A percentile compares a stretch with the other conserved stretches of the same genome.
Evolutionary conservation across 371 early-diverging fungal species (phyloP).

Genomic region (Apophysomyces ossiformis): DNA sequence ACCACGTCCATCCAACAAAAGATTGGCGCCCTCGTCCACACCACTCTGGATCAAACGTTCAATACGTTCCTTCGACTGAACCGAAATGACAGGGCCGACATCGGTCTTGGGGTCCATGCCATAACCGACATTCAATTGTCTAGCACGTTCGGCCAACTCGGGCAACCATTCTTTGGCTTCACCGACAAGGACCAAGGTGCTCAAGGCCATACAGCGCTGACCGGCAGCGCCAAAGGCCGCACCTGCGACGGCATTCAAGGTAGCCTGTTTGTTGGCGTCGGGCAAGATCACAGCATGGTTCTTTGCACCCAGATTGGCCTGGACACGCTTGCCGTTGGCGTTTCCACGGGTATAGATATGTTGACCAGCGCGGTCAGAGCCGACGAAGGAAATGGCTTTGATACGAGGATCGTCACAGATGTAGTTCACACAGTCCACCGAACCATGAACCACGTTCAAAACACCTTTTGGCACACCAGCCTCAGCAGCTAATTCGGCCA

Average conservation of each 20-base stretch:
- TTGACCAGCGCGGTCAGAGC: slow-evolving; percentile 82
- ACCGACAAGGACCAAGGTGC: slow-evolving; percentile 92
- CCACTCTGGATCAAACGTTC: slow-evolving; percentile 84
- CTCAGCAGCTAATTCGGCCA: slow-evolving; percentile 88
- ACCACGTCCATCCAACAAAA: slow-evolving; percentile 92
- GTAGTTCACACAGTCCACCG: slow-evolving; percentile 89
- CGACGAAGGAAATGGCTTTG: slow-evolving; percentile 96
- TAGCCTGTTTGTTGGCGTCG: slow-evolving; percentile 90
- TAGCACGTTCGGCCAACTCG: slow-evolving; percentile 89
- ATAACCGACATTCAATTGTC: slow-evolving; percentile 81
- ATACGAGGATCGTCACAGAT: slow-evolving; percentile 87
- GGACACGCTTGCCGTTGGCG: slow-evolving; percentile 94
- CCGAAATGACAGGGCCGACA: slow-evolving; percentile 91
- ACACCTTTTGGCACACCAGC: slow-evolving; percentile 96
- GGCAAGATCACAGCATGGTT: slow-evolving; percentile 96
- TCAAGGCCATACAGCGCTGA: slow-evolving; percentile 95
- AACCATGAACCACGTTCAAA: slow-evolving; percentile 94
- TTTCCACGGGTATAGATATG: slow-evolving; percentile 91
- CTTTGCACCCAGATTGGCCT: slow-evolving; percentile 97
- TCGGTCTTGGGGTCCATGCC: slow-evolving; percentile 91
- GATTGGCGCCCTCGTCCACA: slow-evolving; percentile 87
- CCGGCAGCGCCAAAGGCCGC: slow-evolving; percentile 98
- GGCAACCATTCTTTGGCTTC: slow-evolving; percentile 87
- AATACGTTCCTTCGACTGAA: slow-evolving; percentile 81
- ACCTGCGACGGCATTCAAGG: slow-evolving; percentile 90